Percentiles rank a stretch among this genome's conserved stretches.
Evolutionary conservation across 1,284 basidiomycete genomes (phyloP).

Genomic region (Tylopilus sp.): DNA sequence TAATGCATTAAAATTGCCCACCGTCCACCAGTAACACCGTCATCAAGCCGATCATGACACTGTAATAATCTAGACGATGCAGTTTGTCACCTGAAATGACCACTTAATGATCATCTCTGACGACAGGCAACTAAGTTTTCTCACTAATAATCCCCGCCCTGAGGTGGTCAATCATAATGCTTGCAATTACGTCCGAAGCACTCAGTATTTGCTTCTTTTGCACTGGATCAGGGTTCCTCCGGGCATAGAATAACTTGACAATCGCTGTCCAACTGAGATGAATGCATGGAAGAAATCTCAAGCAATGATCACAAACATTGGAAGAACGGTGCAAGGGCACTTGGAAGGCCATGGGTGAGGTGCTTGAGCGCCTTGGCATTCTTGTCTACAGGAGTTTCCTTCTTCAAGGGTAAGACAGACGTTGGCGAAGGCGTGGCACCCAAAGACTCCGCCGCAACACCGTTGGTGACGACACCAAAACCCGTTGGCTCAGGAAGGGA

Average conservation of each 20-base stretch:
- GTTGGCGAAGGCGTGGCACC: slow-evolving; percentile 20
- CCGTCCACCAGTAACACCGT: slow-evolving; percentile 82
- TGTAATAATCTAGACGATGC: slow-evolving; percentile 63
- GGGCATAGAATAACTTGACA: slow-evolving; percentile 83
- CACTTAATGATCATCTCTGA: slow-evolving; percentile 2
- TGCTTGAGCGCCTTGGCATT: slow-evolving; percentile 82
- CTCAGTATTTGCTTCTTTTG: slow-evolving; percentile 79
- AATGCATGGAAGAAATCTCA: slow-evolving; percentile 4
- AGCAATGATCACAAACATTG: slow-evolving; percentile 56
- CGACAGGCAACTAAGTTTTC: slow-evolving; percentile 14
- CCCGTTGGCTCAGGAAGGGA: slow-evolving; percentile 39
- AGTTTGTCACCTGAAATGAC: slow-evolving; percentile 45
- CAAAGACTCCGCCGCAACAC: slow-evolving; percentile 35
- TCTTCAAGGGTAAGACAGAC: slow-evolving; percentile 35
- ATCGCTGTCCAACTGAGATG: slow-evolving; percentile 51
- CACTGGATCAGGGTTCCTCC: slow-evolving; percentile 70
- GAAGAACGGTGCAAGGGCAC: slow-evolving; percentile 80
- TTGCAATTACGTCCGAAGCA: slow-evolving; percentile 68
- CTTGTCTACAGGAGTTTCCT: slow-evolving; percentile 48
- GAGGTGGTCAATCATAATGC: slow-evolving; percentile 74
- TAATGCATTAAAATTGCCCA: slow-evolving; percentile 35
- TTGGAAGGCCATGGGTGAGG: slow-evolving; percentile 77
- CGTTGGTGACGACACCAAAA: slow-evolving; percentile 37
- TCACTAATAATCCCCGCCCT: slow-evolving; percentile 54
- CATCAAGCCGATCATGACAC: slow-evolving; percentile 74